phyloP scores from a whole-genome alignment of 2,329 filamentous ascomycete genomes.

The Elsinoe necatrix region DNA sequence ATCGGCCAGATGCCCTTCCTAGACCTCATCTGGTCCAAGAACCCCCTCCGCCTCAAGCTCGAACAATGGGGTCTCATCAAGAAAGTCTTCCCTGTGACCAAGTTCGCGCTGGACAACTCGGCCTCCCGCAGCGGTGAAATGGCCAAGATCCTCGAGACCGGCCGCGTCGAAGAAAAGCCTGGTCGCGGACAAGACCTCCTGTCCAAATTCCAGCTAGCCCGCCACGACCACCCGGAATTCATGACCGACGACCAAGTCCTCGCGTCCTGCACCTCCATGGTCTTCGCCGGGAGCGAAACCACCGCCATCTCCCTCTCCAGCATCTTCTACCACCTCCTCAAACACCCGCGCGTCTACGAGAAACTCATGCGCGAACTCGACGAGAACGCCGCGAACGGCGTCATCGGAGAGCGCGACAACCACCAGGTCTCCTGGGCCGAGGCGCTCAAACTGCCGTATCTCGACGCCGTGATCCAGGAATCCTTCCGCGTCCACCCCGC shows the following conservation, averaged over 20 bases:
- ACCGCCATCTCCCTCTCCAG: conserved; percentile 65
- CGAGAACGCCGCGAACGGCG: conserved; percentile 44
- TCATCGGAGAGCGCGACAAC: conserved; percentile 36
- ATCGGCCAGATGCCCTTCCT: conserved; percentile 67
- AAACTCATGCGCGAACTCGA: conserved; percentile 57
- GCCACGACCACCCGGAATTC: conserved; percentile 58
- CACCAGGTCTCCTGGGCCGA: conserved; percentile 62
- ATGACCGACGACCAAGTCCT: conserved; percentile 63
- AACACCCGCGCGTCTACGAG: conserved; percentile 48
- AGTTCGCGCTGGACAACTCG: conserved; percentile 62
- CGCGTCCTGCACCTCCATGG: conserved; percentile 63
- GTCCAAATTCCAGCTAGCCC: conserved; percentile 63
- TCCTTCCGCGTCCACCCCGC: conserved; percentile 69
- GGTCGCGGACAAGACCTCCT: conserved; percentile 51
- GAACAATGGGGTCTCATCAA: conserved; percentile 60
- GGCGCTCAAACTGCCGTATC: conserved; percentile 61
- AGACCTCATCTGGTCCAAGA: conserved; percentile 63
- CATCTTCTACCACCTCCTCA: conserved; percentile 66
- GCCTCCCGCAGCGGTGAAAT: conserved; percentile 53
- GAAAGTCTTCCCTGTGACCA: conserved; percentile 61
- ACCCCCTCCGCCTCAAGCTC: conserved; percentile 60
- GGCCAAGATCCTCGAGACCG: conserved; percentile 39
- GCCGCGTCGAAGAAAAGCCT: conserved; percentile 28
- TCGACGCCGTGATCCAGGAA: conserved; percentile 72
- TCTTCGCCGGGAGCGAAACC: conserved; percentile 67